Conservation (phyloP, 345 rosid species). For the Clausena lansium region DNA sequence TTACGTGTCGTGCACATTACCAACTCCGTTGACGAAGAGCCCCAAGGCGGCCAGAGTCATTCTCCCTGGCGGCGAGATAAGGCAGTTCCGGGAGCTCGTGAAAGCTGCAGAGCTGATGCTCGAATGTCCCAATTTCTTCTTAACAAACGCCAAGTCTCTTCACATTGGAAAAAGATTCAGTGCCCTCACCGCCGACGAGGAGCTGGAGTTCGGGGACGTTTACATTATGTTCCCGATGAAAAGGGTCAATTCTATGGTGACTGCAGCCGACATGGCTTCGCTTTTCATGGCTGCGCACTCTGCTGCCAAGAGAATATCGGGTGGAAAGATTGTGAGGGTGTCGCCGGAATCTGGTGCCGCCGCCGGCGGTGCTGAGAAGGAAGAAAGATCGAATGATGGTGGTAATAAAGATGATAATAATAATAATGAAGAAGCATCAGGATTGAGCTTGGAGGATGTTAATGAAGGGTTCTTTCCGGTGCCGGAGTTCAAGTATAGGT, state of each 20-base stretch:
- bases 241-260: constrained; percentile 41
- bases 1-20: constrained; percentile 44
- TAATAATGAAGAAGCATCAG: neutral
- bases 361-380: neutral
- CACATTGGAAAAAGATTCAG: constrained; percentile 55
- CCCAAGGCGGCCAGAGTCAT: constrained; percentile 45
- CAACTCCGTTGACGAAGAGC: constrained; percentile 32
- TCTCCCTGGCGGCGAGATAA: constrained; percentile 53
- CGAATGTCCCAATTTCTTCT: constrained; percentile 57
- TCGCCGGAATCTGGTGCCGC: constrained; percentile 16
- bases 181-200: constrained; percentile 59
- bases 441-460: constrained; percentile 30
- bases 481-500: constrained; percentile 31
- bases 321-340: constrained; percentile 21
- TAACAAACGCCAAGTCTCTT: constrained; percentile 43
- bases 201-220: constrained; percentile 51
- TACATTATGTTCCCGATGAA: constrained; percentile 67
- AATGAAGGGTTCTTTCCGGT: constrained; percentile 26
- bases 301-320: constrained; percentile 34
- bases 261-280: constrained; percentile 52
- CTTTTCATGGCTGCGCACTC: constrained; percentile 52
- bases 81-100: constrained; percentile 40
- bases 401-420: neutral
- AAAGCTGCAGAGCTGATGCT: constrained; percentile 73
- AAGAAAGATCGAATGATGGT: neutral